phyloP scores from a whole-genome alignment of 139 green algal species.

The Tetradesmus lagerheimii region DNA sequence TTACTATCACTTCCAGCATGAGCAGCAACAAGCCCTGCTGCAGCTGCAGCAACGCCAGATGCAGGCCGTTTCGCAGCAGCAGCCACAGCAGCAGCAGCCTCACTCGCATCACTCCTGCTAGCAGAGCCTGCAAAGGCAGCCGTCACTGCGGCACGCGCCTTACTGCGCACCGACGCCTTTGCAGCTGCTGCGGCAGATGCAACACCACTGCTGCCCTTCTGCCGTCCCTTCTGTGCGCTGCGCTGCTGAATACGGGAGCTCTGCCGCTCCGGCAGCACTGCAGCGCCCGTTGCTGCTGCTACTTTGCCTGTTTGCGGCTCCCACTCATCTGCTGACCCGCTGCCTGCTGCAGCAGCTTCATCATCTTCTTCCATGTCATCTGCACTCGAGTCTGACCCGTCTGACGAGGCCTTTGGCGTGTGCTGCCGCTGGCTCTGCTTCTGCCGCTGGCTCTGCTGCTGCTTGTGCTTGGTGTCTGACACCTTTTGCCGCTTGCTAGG shows the following conservation, averaged over 20 bases:
- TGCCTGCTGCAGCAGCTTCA: background rate
- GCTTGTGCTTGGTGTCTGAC: background rate
- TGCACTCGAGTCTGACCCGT: background rate
- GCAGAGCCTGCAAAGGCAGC: background rate
- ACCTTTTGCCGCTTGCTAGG: conserved; percentile 34
- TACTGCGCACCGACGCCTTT: background rate
- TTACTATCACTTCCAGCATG: background rate
- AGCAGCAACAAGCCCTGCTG: background rate
- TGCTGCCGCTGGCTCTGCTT: background rate
- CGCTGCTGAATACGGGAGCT: conserved; percentile 26
- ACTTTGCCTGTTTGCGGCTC: background rate
- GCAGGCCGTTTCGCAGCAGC: background rate
- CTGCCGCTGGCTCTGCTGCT: conserved; percentile 1
- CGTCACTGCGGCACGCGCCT: background rate
- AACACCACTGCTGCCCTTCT: background rate
- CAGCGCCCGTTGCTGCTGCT: conserved; percentile 32
- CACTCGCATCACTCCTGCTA: background rate
- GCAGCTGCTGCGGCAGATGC: background rate
- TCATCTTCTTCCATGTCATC: background rate
- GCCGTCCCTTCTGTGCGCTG: background rate
- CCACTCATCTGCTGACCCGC: background rate
- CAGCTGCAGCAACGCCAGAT: background rate
- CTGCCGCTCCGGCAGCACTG: conserved; percentile 4
- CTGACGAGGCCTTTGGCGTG: background rate
- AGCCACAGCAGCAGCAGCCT: background rate